Conservation (phyloP, 225 moss, liverwort and hornwort genomes). For the Thuidium tamariscinum region DNA sequence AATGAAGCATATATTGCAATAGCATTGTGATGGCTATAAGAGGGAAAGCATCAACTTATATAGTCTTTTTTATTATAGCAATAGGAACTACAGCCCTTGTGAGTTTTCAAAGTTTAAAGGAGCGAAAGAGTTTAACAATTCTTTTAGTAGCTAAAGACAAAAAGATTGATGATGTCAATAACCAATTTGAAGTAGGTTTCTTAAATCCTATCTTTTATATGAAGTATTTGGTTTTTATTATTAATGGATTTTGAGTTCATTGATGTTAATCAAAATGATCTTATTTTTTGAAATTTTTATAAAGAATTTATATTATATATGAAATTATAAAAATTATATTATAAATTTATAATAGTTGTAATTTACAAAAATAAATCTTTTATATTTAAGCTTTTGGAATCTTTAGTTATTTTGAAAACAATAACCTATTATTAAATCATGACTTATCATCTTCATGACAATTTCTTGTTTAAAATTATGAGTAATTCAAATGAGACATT, state of each 20-base stretch:
- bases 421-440: too few species aligned
- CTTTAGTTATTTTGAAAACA: neutral
- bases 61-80: constrained; percentile 25
- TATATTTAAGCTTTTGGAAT: too few species aligned
- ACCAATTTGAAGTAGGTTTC: constrained; percentile 15
- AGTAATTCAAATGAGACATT: neutral
- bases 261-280: neutral
- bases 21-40: constrained; percentile 12
- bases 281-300: too few species aligned
- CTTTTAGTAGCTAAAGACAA: constrained; percentile 21
- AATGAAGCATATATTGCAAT: neutral
- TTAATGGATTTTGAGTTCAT: neutral
- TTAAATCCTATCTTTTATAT: neutral
- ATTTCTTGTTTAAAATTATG: too few species aligned
- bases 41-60: constrained; percentile 20
- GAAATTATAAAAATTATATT: neutral
- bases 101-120: constrained; percentile 47
- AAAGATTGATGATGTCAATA: constrained; percentile 17
- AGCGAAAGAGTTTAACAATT: constrained; percentile 10
- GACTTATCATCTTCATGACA: neutral
- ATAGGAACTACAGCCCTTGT: constrained; percentile 33
- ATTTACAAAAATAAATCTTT: neutral
- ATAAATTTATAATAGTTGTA: too few species aligned
- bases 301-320: neutral
- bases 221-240: neutral